Evolutionary conservation across 257 asterid species (phyloP), one percentile per base, ranked within the genome.

Genomic region (Nicotiana obtusifolia): DNA sequence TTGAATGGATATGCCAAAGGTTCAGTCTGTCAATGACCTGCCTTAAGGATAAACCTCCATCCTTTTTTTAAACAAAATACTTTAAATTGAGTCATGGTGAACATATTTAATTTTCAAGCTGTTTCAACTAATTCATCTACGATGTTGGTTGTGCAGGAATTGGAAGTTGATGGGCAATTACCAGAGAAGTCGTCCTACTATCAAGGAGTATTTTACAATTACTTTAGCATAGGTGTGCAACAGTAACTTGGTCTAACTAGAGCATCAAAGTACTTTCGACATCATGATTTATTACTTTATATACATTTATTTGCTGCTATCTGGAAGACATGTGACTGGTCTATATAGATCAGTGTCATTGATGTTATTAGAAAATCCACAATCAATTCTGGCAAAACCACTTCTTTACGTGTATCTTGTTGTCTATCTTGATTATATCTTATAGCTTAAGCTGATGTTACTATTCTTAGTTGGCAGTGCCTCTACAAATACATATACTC

Each of bases 171-270:
- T 26, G 94, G 93, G 81, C 91, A 84, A 80, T 82, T 85, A 80
- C 94, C 99, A 4, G 97, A 93, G 83, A 89, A 86, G 86, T 86
- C 83, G 82, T 87, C 91, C 81, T 91, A 90, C 87, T 90, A 93
- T 79, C 90, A 93, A 86, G 99, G 99, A 82, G 98, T 95, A 78
- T 93, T 91, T 82, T 95, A 95, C 88, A 95, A 95, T 87, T 95
- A 95, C 88, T 95, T 95, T 90, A 95, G 99, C 96, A 91, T 95
- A 89, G 99, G 99, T 95, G 82, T 80, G 83, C 78, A 61, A 64
- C 80, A 71, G 24, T 47, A 75, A 75, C 44, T 73, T 75, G 44
- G 13, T 53, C 35, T 73, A 47, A 24, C 79, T 75, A 73, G 28
- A 15, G 61, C 61, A 73, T 73, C 24, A 47, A 31, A 64, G 28